Conservation (phyloP, 805 yeast species). For the Limtongia smithiae region DNA sequence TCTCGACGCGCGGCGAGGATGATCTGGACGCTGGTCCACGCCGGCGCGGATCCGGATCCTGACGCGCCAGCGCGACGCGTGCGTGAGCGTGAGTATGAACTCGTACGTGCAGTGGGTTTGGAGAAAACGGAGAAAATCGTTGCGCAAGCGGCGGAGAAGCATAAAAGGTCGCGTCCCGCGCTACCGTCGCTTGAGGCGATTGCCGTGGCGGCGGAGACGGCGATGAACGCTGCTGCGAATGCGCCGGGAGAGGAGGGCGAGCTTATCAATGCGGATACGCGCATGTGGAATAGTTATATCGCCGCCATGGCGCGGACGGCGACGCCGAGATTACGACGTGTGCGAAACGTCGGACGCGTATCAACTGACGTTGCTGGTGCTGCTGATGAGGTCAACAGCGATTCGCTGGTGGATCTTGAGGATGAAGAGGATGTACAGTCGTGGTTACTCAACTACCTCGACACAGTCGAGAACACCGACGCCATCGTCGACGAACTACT, state of each 20-base stretch:
- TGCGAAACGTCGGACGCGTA: background rate
- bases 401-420: background rate
- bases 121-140: background rate
- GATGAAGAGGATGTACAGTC: background rate
- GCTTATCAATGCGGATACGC: slow-evolving; percentile 1
- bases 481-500: too few species aligned
- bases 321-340: slow-evolving; percentile 3
- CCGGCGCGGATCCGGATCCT: slow-evolving; percentile 1
- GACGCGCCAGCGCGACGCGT: background rate
- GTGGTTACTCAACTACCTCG: background rate
- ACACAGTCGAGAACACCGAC: too few species aligned
- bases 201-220: background rate
- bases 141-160: background rate
- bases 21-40: slow-evolving; percentile 17
- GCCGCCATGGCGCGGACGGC: slow-evolving; percentile 6
- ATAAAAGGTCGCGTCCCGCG: background rate
- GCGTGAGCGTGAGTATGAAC: too few species aligned
- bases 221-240: too few species aligned
- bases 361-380: background rate
- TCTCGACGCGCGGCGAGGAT: background rate
- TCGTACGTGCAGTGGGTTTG: too few species aligned
- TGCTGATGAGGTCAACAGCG: background rate
- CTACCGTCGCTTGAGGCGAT: too few species aligned
- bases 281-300: slow-evolving; percentile 12
- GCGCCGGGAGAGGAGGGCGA: background rate